phyloP scores from a whole-genome alignment of 2,329 filamentous ascomycete genomes.

The Ceratocystiopsis sp. region DNA sequence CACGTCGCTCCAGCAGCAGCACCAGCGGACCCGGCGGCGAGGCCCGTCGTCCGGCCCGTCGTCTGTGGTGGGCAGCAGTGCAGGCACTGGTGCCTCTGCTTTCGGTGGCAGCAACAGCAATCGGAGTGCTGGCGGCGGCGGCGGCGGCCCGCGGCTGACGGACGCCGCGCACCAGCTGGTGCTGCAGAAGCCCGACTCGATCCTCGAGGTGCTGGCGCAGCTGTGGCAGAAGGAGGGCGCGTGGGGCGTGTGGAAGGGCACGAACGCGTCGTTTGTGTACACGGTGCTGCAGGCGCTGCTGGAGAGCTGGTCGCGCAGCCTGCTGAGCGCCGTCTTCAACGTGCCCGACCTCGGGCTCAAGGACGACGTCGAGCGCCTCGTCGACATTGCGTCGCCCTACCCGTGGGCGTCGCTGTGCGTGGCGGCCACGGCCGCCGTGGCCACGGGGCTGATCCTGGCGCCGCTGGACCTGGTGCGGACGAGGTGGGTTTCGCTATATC shows the following conservation, averaged over 20 bases:
- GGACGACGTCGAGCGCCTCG: conserved; percentile 60
- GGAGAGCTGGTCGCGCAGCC: conserved; percentile 80
- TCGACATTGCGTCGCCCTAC: conserved; percentile 57
- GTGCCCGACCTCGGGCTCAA: conserved; percentile 68
- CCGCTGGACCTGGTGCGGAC: conserved; percentile 86
- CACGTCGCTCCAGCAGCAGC: too few relatives aligned
- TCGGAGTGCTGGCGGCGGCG: too few relatives aligned
- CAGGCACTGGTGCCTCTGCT: too few relatives aligned
- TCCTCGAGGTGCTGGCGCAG: conserved; percentile 73
- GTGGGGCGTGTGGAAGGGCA: conserved; percentile 87
- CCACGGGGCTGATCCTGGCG: conserved; percentile 65
- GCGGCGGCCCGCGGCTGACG: too few relatives aligned
- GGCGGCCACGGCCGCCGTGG: conserved; percentile 43
- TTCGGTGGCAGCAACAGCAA: too few relatives aligned
- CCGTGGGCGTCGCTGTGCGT: conserved; percentile 69
- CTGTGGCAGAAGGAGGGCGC: conserved; percentile 80
- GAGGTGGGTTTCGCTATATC: conserved; percentile 23
- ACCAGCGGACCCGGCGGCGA: background rate
- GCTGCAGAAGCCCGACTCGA: conserved; percentile 59
- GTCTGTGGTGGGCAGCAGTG: too few relatives aligned
- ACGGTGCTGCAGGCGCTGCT: conserved; percentile 69
- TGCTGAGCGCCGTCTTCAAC: conserved; percentile 80
- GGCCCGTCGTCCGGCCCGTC: too few relatives aligned
- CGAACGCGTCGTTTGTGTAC: conserved; percentile 86
- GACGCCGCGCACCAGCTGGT: conserved; percentile 36